Conservation (phyloP, 108 stramenopile genomes). For the Phaeodactylum tricornutum region DNA sequence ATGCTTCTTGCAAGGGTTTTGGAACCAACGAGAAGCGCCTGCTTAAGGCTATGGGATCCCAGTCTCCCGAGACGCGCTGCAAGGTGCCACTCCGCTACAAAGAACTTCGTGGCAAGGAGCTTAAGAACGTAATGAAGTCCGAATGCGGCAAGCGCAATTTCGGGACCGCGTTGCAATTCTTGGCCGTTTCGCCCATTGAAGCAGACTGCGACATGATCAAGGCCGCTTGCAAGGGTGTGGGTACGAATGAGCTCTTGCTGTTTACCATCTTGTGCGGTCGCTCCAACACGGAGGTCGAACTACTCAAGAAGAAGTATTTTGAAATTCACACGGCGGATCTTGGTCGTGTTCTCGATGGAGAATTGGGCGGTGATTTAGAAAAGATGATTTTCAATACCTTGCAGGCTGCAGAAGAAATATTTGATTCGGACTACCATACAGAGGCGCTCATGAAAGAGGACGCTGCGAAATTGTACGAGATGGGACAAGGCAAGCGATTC, state of each 20-base stretch:
- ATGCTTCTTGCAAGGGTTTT: constrained; percentile 20
- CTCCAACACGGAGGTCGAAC: constrained; percentile 43
- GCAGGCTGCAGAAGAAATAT: constrained; percentile 43
- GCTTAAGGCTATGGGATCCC: constrained; percentile 24
- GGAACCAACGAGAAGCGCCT: constrained; percentile 22
- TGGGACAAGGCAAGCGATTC: constrained; percentile 40
- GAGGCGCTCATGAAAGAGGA: constrained; percentile 41
- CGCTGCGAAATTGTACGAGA: constrained; percentile 31
- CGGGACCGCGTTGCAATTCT: constrained; percentile 33
- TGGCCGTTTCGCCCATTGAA: constrained; percentile 30
- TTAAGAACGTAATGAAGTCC: constrained; percentile 45
- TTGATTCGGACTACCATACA: constrained; percentile 44
- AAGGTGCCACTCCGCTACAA: constrained; percentile 40
- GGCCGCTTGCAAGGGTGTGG: constrained; percentile 39
- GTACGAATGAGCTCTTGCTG: constrained; percentile 34
- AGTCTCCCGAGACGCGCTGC: constrained; percentile 19
- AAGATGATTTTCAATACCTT: constrained; percentile 30
- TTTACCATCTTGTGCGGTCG: constrained; percentile 47
- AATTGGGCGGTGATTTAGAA: constrained; percentile 44
- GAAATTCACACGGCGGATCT: constrained; percentile 48
- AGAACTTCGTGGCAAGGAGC: constrained; percentile 23
- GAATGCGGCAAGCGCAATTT: constrained; percentile 45
- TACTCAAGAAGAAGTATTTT: constrained; percentile 60
- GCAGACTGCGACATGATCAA: constrained; percentile 50
- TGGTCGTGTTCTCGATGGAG: constrained; percentile 14